phyloP scores from a whole-genome alignment of 2,329 filamentous ascomycete species.

The Ceratocystis destructans region DNA sequence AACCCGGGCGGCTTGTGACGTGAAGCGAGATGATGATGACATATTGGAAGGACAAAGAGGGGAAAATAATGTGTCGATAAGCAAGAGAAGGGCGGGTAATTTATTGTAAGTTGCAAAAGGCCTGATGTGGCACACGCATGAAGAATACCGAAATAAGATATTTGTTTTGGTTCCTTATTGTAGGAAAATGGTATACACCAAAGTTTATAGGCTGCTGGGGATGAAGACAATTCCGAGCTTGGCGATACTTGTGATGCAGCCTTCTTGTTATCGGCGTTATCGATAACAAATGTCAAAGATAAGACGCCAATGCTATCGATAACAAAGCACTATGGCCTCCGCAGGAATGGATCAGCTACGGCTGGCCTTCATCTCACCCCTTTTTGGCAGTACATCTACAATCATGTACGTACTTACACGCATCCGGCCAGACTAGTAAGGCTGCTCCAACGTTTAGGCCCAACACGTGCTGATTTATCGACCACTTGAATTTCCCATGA shows the following conservation, averaged over 20 bases:
- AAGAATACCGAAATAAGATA: neutral
- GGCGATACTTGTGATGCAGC: neutral
- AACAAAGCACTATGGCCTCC: neutral
- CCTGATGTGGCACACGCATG: no score
- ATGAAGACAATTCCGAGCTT: neutral
- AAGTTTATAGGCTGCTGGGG: neutral
- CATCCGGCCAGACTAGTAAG: neutral
- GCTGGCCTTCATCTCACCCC: neutral
- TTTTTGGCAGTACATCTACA: neutral
- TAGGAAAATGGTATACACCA: no score
- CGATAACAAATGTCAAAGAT: neutral
- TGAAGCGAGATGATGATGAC: slow-evolving; percentile 11
- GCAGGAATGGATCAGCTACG: neutral
- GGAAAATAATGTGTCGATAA: neutral
- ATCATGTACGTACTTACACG: neutral
- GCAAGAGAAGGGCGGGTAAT: neutral
- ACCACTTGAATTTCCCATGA: neutral
- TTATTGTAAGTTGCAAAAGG: no score
- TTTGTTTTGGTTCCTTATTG: no score
- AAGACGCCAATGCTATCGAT: neutral
- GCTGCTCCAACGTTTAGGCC: neutral
- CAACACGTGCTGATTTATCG: neutral
- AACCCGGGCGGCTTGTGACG: slow-evolving; percentile 28
- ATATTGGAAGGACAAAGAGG: neutral
- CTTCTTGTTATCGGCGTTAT: neutral